Percentiles rank a stretch among this genome's conserved stretches.
Evolutionary conservation across 1,139 yeast genomes (phyloP).

Genomic region (Diutina neorugosa): DNA sequence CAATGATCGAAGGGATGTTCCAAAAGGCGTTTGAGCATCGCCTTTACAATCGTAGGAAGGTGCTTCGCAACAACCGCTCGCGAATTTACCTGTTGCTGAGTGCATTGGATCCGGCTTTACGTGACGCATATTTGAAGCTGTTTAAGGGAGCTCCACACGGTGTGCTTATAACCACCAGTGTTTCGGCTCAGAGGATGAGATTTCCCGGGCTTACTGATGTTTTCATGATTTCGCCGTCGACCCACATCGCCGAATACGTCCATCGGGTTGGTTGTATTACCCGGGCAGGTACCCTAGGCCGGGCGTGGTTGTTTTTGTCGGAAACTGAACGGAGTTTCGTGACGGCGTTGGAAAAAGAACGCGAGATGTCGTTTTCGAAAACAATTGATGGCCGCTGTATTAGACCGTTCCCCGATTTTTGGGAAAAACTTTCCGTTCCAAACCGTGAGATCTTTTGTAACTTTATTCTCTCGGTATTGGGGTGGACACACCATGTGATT

Average conservation of each 20-base stretch:
- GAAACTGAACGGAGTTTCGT: slow-evolving; percentile 38
- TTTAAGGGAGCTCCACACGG: slow-evolving; percentile 44
- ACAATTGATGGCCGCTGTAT: slow-evolving; percentile 6
- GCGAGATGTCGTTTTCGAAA: slow-evolving; percentile 40
- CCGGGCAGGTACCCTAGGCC: slow-evolving; percentile 78
- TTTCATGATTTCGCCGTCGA: slow-evolving; percentile 66
- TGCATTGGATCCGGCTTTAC: slow-evolving; percentile 49
- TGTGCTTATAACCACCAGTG: slow-evolving; percentile 75
- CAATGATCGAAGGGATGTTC: slow-evolving; percentile 34
- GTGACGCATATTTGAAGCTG: slow-evolving; percentile 44
- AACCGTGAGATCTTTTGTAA: background rate
- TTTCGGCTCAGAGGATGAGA: slow-evolving; percentile 95
- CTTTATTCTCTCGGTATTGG: background rate
- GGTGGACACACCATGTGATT: background rate
- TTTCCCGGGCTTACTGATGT: slow-evolving; percentile 79
- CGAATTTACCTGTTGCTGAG: slow-evolving; percentile 47
- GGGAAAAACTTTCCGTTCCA: background rate
- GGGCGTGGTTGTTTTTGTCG: slow-evolving; percentile 41
- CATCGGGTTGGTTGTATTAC: slow-evolving; percentile 97
- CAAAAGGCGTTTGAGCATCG: slow-evolving; percentile 7
- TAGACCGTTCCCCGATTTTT: slow-evolving; percentile 5
- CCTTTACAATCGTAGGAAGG: slow-evolving; percentile 9
- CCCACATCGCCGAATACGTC: slow-evolving; percentile 64
- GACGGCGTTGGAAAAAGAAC: slow-evolving; percentile 26
- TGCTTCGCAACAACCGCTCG: slow-evolving; percentile 5